Evolutionary conservation across 1,139 yeast species (phyloP), one percentile per base, ranked within the genome.

Genomic region (Diutina rugosa): DNA sequence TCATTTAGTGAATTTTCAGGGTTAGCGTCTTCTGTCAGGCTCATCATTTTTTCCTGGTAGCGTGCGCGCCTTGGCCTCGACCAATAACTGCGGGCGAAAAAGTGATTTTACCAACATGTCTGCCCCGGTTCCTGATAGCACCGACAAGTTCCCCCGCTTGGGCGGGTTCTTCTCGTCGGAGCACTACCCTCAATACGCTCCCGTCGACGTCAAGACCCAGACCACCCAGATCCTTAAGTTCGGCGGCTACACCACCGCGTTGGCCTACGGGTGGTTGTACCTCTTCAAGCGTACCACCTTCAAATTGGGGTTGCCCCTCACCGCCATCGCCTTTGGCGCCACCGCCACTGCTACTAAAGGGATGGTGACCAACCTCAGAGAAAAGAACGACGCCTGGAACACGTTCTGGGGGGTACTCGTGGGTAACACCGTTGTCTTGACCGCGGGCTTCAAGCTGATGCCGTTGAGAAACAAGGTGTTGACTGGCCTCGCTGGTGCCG

Each of bases 331-430:
- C 3, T 73, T 75, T 57, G 72, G 76, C 56, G 74, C 79, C n/a
- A 69, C 71, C 35, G 74, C 78, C 54, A 72, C 77, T 54, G 77
- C 73, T 56, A 63, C 74, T 56, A 74, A 70, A 64, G 74, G 77
- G 38, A 66, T 72, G 46, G 59, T 73, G 55, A 70, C 79, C 59
- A 76, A 76, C 64, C 68, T 76, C 62, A 72, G 80, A 69, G 79
- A 76, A 63, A 74, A 69, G 65, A 75, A 75, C 62, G 80, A 76
- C 65, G 78, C 76, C 53, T 76, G 80, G 80, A 76, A 76, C 67
- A 71, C 74, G 12, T 74, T 76, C 63, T 70, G 76, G 73, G 80
- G 73, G 26, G 75, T 75, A 56, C 75, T 72, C 49, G 66, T 72
- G 38, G 79, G 78, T 61, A 75, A 75, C 65, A 67, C 74, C 62